phyloP scores from a whole-genome alignment of 441 rosid species.

The Daphne laureola region DNA sequence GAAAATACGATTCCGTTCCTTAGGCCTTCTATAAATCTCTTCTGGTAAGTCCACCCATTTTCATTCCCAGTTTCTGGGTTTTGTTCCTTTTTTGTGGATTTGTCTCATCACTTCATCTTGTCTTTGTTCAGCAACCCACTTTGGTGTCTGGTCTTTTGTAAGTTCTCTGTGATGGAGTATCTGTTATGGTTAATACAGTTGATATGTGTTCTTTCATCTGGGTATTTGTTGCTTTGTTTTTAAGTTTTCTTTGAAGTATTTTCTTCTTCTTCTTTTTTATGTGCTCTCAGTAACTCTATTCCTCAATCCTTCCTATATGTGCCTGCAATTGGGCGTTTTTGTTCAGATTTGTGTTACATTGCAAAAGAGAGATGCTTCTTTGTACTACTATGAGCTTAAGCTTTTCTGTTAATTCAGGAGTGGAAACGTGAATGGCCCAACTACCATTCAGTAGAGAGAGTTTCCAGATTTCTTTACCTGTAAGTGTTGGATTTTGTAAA shows the following conservation, averaged over 20 bases:
- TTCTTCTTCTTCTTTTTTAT: background rate
- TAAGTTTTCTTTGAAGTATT: no score
- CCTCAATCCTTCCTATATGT: no score
- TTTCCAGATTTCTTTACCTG: slow-evolving; percentile 21
- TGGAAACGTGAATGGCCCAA: slow-evolving; percentile 34
- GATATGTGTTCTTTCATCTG: slow-evolving; percentile 5
- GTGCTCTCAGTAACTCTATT: no score
- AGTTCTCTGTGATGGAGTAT: background rate
- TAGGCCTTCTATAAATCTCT: slow-evolving; percentile 17
- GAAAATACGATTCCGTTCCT: slow-evolving; percentile 2
- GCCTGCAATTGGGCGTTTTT: background rate
- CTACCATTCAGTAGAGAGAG: slow-evolving; percentile 17
- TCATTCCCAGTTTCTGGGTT: slow-evolving; percentile 19
- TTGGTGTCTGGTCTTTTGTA: slow-evolving; percentile 13
- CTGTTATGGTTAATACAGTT: background rate
- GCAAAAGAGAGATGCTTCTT: background rate
- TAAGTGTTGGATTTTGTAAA: slow-evolving; percentile 18
- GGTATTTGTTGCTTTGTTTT: background rate
- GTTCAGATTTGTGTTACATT: background rate
- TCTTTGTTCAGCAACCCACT: slow-evolving; percentile 15
- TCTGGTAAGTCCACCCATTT: slow-evolving; percentile 1
- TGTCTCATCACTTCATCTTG: slow-evolving; percentile 1
- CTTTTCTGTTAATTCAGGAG: slow-evolving; percentile 12
- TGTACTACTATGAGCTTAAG: background rate
- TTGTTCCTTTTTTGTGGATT: slow-evolving; percentile 13